phyloP scores from a whole-genome alignment of 2,329 filamentous ascomycete species.

The Lithohypha guttulata region DNA sequence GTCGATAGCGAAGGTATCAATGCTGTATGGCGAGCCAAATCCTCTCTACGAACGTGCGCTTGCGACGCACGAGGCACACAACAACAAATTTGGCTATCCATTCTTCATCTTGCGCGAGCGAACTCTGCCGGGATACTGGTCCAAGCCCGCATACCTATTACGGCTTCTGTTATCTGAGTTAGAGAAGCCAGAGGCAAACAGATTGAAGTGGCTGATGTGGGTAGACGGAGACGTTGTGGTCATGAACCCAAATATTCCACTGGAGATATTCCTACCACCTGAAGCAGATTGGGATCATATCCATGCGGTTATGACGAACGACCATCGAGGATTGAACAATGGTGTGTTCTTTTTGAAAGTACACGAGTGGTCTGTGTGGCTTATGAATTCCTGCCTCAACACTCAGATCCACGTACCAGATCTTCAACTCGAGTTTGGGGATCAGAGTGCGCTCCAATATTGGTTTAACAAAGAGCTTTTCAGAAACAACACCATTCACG shows the following conservation, averaged over 20 bases:
- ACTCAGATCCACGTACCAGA: constrained; percentile 22
- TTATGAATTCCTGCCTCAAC: constrained; percentile 23
- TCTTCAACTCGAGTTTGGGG: constrained; percentile 12
- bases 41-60: background rate
- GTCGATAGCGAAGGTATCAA: constrained; percentile 5
- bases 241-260: constrained; percentile 26
- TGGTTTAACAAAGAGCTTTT: background rate
- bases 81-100: background rate
- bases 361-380: constrained; percentile 24
- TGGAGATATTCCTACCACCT: constrained; percentile 29
- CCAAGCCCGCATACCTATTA: constrained; percentile 21
- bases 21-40: background rate
- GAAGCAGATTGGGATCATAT: constrained; percentile 5
- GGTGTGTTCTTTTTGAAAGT: constrained; percentile 28
- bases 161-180: constrained; percentile 26
- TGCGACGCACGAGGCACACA: background rate
- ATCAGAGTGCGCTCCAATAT: constrained; percentile 1
- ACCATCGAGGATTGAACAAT: constrained; percentile 28
- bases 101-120: background rate
- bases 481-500: background rate
- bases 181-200: constrained; percentile 24
- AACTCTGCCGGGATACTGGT: constrained; percentile 6
- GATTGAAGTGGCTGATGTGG: constrained; percentile 30
- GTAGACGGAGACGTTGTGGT: constrained; percentile 27
- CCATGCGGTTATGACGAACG: constrained; percentile 25